Base-by-base conservation (phyloP, 179 eudicot species). In the Sideroxylon spinosum region DNA sequence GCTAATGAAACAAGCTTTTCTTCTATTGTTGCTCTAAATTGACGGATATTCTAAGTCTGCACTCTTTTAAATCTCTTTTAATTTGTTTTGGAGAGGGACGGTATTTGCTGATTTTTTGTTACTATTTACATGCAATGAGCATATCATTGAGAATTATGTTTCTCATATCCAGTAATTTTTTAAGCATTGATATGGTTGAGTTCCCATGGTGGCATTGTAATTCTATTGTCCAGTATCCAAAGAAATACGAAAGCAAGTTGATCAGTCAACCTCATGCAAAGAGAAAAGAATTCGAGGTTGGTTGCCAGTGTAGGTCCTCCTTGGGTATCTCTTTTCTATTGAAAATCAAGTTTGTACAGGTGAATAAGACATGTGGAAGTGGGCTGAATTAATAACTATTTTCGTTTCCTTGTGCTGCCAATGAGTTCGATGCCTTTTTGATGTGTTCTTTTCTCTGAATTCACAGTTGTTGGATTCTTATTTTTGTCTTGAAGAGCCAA, bases 211-310 rank as follows among this genome's bases (percentile, higher is more conserved):
- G 17, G 61, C 61, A 57, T 57, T 57, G 13, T 57, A 57, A 11
- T 14, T 37, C n/a, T 37, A 37, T 37, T 37, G 44, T 4, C 44
- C 44, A 37, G 44, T 37, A 3, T 4, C 44, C 44, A n/a, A n/a
- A n/a, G n/a, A n/a, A n/a, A n/a, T n/a, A n/a, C n/a, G n/a, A n/a
- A 37, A 37, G 44, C 81, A 95, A 91, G 89, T 76, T 77, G 82
- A 78, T 93, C 28, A 62, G 82, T 13, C 88, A 79, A 81, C 64
- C 88, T 72, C 88, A 87, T 70, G 80, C 85, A 20, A 87, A 88
- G 89, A 90, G 91, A 84, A 91, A 81, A 84, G 68, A 60, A 2
- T 20, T 79, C 59, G 13, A 17, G 61, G 61, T 57, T 57, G 20
- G 61, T 19, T 57, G 19, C 37, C 68, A 25, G 68, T 19, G 44